These are phyloP conservation scores for Botrytis aclada DNA, from an alignment of 2,329 filamentous ascomycete species.

Conservation along the genomic window DNA sequence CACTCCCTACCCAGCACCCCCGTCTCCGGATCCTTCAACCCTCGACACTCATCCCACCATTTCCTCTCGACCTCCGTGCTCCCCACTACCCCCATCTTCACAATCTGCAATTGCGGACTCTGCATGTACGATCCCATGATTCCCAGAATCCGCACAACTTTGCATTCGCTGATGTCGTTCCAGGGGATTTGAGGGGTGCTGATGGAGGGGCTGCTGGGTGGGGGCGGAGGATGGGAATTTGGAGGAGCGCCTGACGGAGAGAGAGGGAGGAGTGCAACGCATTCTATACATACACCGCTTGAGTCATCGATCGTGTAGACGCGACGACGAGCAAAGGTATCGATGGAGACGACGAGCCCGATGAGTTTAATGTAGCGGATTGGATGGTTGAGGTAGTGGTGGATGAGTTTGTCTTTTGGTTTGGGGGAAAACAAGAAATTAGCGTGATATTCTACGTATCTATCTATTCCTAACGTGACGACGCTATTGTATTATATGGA, in stretches of 20 bases:
- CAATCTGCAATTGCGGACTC: slow-evolving; percentile 51
- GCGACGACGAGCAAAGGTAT: slow-evolving; percentile 47
- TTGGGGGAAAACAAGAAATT: not conserved
- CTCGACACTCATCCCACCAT: slow-evolving; percentile 55
- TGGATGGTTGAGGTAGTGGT: slow-evolving; percentile 69
- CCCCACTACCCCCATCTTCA: slow-evolving; percentile 47
- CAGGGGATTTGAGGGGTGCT: slow-evolving; percentile 31
- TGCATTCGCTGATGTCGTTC: slow-evolving; percentile 48
- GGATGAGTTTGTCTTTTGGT: slow-evolving; percentile 52
- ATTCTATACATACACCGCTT: slow-evolving; percentile 57
- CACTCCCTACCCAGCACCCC: slow-evolving; percentile 53
- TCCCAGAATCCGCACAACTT: slow-evolving; percentile 57
- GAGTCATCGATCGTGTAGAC: slow-evolving; percentile 64
- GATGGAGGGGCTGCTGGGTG: slow-evolving; percentile 48
- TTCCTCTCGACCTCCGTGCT: slow-evolving; percentile 56
- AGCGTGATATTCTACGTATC: not conserved
- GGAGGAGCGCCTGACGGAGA: not conserved
- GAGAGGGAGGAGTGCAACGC: slow-evolving; percentile 29
- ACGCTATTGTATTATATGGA: too few relatives aligned
- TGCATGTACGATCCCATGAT: slow-evolving; percentile 47
- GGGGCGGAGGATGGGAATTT: not conserved
- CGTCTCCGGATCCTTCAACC: slow-evolving; percentile 42
- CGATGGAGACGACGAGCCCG: slow-evolving; percentile 65
- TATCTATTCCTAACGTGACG: not conserved
- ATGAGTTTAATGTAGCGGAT: slow-evolving; percentile 71